Evolutionary conservation across 2,329 filamentous ascomycete species (phyloP).

Genomic region (Beauveria sp.): DNA sequence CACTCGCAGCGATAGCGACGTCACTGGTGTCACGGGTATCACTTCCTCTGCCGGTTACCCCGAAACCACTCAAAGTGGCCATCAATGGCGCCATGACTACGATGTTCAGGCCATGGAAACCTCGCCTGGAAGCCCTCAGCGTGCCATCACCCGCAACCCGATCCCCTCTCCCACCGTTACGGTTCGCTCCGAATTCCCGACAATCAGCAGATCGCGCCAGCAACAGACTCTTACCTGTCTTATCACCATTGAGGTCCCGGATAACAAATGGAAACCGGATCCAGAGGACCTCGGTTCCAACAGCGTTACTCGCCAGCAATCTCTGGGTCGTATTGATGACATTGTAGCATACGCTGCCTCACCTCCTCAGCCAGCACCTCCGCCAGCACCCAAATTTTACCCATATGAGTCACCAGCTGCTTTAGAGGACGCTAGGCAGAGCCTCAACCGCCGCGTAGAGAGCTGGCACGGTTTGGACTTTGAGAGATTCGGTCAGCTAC

Average conservation of each 20-base stretch:
- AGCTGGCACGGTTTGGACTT: slow-evolving; percentile 98
- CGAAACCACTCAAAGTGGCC: slow-evolving; percentile 63
- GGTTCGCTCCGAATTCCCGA: slow-evolving; percentile 93
- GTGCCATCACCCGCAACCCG: slow-evolving; percentile 67
- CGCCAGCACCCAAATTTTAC: slow-evolving; percentile 47
- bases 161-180: slow-evolving; percentile 90
- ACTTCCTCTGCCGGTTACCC: slow-evolving; percentile 74
- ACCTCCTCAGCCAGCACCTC: slow-evolving; percentile 41
- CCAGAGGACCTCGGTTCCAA: slow-evolving; percentile 66
- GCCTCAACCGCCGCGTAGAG: slow-evolving; percentile 78
- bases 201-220: slow-evolving; percentile 81
- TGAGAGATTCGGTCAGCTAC: slow-evolving; percentile 81
- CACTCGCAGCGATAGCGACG: slow-evolving; percentile 70
- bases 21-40: slow-evolving; percentile 53
- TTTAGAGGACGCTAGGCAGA: slow-evolving; percentile 79
- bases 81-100: slow-evolving; percentile 78
- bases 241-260: slow-evolving; percentile 86
- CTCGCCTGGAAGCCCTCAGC: slow-evolving; percentile 61
- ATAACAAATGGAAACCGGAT: slow-evolving; percentile 83
- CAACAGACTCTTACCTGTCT: slow-evolving; percentile 93
- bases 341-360: slow-evolving; percentile 50
- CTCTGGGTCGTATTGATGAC: slow-evolving; percentile 42
- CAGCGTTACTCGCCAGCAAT: slow-evolving; percentile 34
- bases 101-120: slow-evolving; percentile 96
- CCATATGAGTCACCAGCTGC: slow-evolving; percentile 71